These are phyloP conservation scores for Geoglossum cookeanum DNA, from an alignment of 2,329 filamentous ascomycete species.

Conservation along the genomic window DNA sequence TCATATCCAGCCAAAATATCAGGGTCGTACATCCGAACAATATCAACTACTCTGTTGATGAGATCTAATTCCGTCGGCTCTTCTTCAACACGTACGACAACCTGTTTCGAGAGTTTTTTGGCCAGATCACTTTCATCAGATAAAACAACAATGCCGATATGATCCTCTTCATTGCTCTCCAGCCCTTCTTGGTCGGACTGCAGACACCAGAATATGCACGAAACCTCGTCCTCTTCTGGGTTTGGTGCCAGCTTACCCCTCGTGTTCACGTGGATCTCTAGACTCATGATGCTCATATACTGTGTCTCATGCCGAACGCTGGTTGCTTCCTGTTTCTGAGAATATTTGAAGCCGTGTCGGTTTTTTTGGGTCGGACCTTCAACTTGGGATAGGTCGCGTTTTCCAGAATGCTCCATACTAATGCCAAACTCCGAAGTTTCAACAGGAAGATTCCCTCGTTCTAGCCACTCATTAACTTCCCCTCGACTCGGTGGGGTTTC, in stretches of 20 bases:
- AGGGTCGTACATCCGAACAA: slow-evolving; percentile 69
- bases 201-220: slow-evolving; percentile 78
- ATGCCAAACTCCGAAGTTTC: background rate
- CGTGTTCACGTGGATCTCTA: slow-evolving; percentile 84
- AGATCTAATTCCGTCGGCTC: slow-evolving; percentile 70
- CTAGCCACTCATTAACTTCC: slow-evolving; percentile 54
- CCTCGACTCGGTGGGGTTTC: slow-evolving; percentile 46
- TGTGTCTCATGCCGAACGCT: slow-evolving; percentile 68
- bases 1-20: slow-evolving; percentile 92
- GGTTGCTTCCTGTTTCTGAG: slow-evolving; percentile 52
- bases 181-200: slow-evolving; percentile 50
- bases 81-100: slow-evolving; percentile 44
- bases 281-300: slow-evolving; percentile 92
- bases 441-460: slow-evolving; percentile 8
- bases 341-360: slow-evolving; percentile 69
- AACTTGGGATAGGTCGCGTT: slow-evolving; percentile 51
- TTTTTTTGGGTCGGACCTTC: slow-evolving; percentile 73
- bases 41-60: slow-evolving; percentile 67
- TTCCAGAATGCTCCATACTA: slow-evolving; percentile 10
- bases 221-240: slow-evolving; percentile 74
- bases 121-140: slow-evolving; percentile 41
- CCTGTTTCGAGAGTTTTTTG: slow-evolving; percentile 41
- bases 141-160: slow-evolving; percentile 55
- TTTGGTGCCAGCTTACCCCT: slow-evolving; percentile 66
- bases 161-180: slow-evolving; percentile 30